Base-by-base conservation (phyloP, 805 yeast species). In the Zygosaccharomyces pseudorouxii region DNA sequence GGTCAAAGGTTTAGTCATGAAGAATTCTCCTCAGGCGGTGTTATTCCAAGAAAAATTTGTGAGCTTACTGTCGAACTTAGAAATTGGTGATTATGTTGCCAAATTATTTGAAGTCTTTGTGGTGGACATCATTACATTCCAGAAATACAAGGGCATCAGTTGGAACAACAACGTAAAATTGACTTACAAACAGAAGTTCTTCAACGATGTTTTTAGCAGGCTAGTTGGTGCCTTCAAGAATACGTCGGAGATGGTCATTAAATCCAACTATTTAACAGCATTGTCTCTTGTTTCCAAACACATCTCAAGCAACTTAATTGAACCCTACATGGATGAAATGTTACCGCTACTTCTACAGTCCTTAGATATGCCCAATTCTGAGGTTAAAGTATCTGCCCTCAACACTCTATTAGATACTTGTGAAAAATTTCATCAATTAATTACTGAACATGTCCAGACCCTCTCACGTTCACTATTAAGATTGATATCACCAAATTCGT, bases 181-280 rank as follows among this genome's bases (percentile, higher is more conserved):
- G 39, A 72, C 93, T 20, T 88, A 85, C 73, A 89, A 89, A 62
- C 99, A 93, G 60, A 82, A 82, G 54, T 74, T 87, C 22, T 88
- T 89, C 62, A 79, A 80, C 50, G 68, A 73, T 7, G 69, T 81
- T 1, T 72, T 88, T 5, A 85, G 86, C 0, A 65, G 63, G 27
- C 62, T 89, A 28, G 78, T 84, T 6, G 61, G 66, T 0, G 75
- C 74, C 3, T 81, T 77, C 62, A 65, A 68, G 27, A 55, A 51
- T 5, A 50, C 57, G 1, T 27, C 47, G 1, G 59, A 64, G 9
- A 54, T 67, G 50, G 42, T 37, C 2, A 49, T 62, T 14, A 77
- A 77, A 52, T 77, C 80, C 42, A 75, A 78, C 42, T 80, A 80
- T 55, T 68, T 90, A 52, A 73, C 80, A 8, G 80, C 93, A 0